Evolutionary conservation across 164 flowering plant genomes (phyloP).

Genomic region (Stephania cephalantha): DNA sequence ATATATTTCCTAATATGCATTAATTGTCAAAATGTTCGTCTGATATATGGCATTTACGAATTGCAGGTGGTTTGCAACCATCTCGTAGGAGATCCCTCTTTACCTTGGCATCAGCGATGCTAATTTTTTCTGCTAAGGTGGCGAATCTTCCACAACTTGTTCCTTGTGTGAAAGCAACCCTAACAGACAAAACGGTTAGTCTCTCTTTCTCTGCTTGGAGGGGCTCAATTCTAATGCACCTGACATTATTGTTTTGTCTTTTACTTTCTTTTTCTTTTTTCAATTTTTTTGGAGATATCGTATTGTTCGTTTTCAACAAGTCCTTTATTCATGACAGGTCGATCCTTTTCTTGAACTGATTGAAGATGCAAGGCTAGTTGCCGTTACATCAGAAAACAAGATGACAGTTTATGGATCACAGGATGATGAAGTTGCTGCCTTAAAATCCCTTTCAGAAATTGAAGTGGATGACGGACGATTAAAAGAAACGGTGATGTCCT

Average conservation of each 20-base stretch:
- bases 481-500: conserved; percentile 49
- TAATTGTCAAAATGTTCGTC: not conserved
- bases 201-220: conserved; percentile 7
- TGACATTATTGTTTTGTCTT: not conserved
- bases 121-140: conserved; percentile 65
- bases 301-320: not conserved
- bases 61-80: conserved; percentile 57
- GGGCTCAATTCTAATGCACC: not conserved
- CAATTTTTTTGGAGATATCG: not conserved
- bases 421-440: conserved; percentile 60
- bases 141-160: conserved; percentile 47
- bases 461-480: conserved; percentile 35
- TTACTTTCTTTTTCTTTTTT: not conserved
- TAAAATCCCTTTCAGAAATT: conserved; percentile 43
- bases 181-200: conserved; percentile 50
- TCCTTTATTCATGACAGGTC: conserved; percentile 35
- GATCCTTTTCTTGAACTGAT: conserved; percentile 69
- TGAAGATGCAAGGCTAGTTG: conserved; percentile 52
- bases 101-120: conserved; percentile 75
- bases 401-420: conserved; percentile 42
- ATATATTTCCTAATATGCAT: not conserved
- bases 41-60: conserved; percentile 12
- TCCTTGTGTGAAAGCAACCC: conserved; percentile 47
- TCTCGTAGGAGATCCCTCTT: conserved; percentile 78
- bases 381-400: conserved; percentile 21